Evolutionary conservation across 441 rosid genomes (phyloP).

Genomic region (Daphne laureola): DNA sequence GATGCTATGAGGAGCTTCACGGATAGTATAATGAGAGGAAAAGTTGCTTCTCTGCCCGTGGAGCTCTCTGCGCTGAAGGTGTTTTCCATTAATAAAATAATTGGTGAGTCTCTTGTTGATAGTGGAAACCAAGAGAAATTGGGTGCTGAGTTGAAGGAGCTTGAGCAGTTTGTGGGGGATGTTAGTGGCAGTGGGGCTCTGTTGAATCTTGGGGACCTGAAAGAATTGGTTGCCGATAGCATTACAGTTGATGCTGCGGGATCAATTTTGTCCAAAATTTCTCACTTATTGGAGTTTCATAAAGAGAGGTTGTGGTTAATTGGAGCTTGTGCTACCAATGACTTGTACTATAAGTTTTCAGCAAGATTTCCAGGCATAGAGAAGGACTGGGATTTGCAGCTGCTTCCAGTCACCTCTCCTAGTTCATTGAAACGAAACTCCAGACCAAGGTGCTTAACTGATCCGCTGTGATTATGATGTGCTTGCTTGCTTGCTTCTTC

Average conservation of each 20-base stretch:
- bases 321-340: constrained; percentile 47
- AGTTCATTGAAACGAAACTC: constrained; percentile 35
- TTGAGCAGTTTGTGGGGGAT: constrained; percentile 22
- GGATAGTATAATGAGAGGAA: constrained; percentile 30
- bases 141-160: constrained; percentile 30
- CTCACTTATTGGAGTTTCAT: constrained; percentile 34
- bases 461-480: neutral
- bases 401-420: constrained; percentile 55
- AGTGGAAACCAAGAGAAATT: constrained; percentile 21
- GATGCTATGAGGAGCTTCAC: constrained; percentile 45
- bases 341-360: constrained; percentile 42
- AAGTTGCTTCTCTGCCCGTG: constrained; percentile 26
- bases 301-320: constrained; percentile 51
- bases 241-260: constrained; percentile 19
- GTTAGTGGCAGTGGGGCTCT: constrained; percentile 30
- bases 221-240: constrained; percentile 25
- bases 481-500: too few relatives aligned
- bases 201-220: constrained; percentile 60
- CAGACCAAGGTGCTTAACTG: constrained; percentile 49
- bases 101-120: constrained; percentile 24
- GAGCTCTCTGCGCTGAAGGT: constrained; percentile 37
- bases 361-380: constrained; percentile 46
- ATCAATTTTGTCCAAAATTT: constrained; percentile 34
- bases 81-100: constrained; percentile 34
- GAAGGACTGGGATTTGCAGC: constrained; percentile 70